A percentile compares a stretch with the other conserved stretches of the same genome.
phyloP scores from a whole-genome alignment of 1,284 basidiomycete species.

The Cryptococcus sp. region DNA sequence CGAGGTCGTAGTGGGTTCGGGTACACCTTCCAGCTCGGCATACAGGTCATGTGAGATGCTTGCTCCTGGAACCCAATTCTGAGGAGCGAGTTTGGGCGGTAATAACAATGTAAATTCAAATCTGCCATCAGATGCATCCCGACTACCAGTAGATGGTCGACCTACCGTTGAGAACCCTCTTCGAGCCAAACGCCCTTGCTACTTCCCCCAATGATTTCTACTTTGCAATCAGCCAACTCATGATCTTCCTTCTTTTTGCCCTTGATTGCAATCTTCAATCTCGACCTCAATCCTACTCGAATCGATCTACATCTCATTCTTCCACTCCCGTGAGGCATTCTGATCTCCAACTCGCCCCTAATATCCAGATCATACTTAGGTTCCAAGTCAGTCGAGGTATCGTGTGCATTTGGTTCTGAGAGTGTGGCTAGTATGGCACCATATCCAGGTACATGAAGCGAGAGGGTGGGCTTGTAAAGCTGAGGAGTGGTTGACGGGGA shows the following conservation, averaged over 20 bases:
- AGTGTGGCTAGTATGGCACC: background rate
- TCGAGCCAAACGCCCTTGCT: slow-evolving; percentile 13
- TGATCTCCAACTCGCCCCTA: slow-evolving; percentile 17
- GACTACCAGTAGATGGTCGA: too few species aligned
- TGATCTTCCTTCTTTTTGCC: background rate
- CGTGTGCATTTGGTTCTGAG: background rate
- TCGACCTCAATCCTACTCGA: slow-evolving; percentile 15
- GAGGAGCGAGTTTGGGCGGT: slow-evolving; percentile 17
- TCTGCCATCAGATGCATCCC: background rate
- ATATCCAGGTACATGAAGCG: slow-evolving; percentile 2
- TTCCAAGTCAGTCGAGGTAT: background rate
- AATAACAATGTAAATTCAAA: slow-evolving; percentile 16
- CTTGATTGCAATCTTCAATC: background rate
- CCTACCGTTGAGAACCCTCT: slow-evolving; percentile 18
- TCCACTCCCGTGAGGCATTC: slow-evolving; percentile 10
- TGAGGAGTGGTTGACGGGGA: background rate
- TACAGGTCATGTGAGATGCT: slow-evolving; percentile 19
- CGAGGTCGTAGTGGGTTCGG: slow-evolving; percentile 4
- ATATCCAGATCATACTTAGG: background rate
- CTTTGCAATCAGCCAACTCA: background rate
- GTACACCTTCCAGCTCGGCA: slow-evolving; percentile 19
- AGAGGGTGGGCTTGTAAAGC: background rate
- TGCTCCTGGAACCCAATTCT: slow-evolving; percentile 22
- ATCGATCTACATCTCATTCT: slow-evolving; percentile 19
- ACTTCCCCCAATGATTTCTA: slow-evolving; percentile 3